A percentile compares a stretch with the other conserved stretches of the same genome.
phyloP scores from a whole-genome alignment of 106 monocot species.

The Allium sativum region DNA sequence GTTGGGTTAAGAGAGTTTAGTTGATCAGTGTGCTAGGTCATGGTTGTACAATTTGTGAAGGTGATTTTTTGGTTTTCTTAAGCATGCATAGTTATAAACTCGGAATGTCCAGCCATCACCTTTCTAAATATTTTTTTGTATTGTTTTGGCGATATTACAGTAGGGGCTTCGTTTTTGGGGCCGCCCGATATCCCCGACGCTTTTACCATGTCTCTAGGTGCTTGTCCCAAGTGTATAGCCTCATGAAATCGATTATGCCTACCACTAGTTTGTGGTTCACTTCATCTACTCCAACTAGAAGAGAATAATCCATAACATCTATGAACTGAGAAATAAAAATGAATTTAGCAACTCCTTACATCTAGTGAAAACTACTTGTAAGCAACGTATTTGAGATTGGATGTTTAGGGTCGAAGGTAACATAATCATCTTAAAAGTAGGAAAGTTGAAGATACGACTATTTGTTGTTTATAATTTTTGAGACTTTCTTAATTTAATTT shows the following conservation, averaged over 20 bases:
- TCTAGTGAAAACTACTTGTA: no score
- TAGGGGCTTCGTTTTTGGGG: conserved; percentile 60
- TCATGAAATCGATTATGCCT: conserved; percentile 74
- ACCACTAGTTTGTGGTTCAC: conserved; percentile 42
- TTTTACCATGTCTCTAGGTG: conserved; percentile 72
- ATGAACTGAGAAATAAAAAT: conserved; percentile 28
- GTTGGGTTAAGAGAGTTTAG: no score
- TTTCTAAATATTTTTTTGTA: conserved; percentile 71
- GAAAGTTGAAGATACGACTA: no score
- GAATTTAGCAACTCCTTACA: background rate
- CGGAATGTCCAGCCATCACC: conserved; percentile 62
- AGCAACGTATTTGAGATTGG: no score
- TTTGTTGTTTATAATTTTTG: no score
- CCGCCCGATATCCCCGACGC: conserved; percentile 65
- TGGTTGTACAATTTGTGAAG: no score
- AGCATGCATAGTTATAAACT: no score
- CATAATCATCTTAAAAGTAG: no score
- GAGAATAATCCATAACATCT: conserved; percentile 77
- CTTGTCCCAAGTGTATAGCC: conserved; percentile 76
- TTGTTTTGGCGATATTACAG: conserved; percentile 70
- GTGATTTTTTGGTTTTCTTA: no score
- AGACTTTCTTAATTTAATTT: no score
- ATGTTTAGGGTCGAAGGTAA: no score
- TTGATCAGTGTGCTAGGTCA: no score
- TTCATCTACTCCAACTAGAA: conserved; percentile 64